Conservation (phyloP, 192 early-diverging fungal species). For the Entophlyctis luteolus region DNA sequence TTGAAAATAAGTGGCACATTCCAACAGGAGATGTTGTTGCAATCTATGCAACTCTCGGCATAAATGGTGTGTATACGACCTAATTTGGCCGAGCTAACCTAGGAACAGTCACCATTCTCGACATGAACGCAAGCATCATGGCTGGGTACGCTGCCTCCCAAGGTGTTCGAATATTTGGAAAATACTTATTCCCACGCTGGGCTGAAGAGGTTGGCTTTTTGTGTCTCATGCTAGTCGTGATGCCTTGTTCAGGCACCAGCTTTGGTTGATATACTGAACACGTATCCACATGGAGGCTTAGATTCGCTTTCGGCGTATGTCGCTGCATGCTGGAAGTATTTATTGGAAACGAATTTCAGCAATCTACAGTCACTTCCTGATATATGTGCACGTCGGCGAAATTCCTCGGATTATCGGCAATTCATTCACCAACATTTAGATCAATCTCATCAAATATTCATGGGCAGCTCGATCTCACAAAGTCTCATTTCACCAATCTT, state of each 20-base stretch:
- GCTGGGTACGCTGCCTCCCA: slow-evolving; percentile 59
- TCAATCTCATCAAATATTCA: neutral
- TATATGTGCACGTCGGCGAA: neutral
- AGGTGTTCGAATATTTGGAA: slow-evolving; percentile 51
- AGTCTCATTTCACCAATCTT: no score
- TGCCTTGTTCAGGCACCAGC: slow-evolving; percentile 58
- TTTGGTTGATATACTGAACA: slow-evolving; percentile 65
- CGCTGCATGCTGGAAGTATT: slow-evolving; percentile 8
- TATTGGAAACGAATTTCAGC: neutral
- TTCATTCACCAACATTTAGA: neutral
- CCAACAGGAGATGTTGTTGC: slow-evolving; percentile 61
- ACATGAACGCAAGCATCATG: slow-evolving; percentile 53
- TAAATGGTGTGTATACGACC: slow-evolving; percentile 13
- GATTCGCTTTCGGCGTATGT: slow-evolving; percentile 39
- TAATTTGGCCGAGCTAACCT: no score
- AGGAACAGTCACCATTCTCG: slow-evolving; percentile 15
- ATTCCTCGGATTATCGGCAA: neutral
- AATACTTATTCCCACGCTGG: slow-evolving; percentile 53
- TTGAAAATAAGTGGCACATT: slow-evolving; percentile 49
- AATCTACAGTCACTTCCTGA: neutral
- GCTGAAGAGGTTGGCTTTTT: slow-evolving; percentile 45
- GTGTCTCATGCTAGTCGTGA: neutral
- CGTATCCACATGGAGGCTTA: slow-evolving; percentile 72
- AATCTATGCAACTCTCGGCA: slow-evolving; percentile 56
- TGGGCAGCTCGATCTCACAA: no score